Evolutionary conservation across 495 filamentous ascomycete genomes (phyloP).

Genomic region (Lasiosphaeria hispida): DNA sequence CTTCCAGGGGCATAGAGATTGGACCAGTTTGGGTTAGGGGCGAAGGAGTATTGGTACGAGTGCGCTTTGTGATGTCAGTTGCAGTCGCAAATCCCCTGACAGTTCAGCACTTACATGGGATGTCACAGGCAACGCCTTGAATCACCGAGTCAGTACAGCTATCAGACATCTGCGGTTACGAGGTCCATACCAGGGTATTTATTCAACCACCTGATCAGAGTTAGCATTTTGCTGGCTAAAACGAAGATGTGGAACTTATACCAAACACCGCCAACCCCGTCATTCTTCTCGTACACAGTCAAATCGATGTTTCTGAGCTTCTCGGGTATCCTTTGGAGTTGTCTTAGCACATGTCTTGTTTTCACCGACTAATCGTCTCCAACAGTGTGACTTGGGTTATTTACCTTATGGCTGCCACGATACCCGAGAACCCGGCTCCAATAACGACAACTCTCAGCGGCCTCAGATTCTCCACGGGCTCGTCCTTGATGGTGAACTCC

Average conservation of each 20-base stretch:
- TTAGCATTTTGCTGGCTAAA: background rate
- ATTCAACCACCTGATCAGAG: constrained; percentile 36
- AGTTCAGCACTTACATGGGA: constrained; percentile 31
- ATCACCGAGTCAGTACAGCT: constrained; percentile 2
- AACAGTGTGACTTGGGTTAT: background rate
- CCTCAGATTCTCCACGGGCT: constrained; percentile 43
- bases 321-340: constrained; percentile 38
- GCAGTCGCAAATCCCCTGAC: background rate
- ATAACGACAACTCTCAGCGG: constrained; percentile 48
- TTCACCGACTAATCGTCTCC: background rate
- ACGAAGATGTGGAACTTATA: constrained; percentile 10
- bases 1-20: constrained; percentile 62
- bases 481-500: constrained; percentile 37
- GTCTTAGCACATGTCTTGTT: constrained; percentile 19
- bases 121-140: constrained; percentile 43
- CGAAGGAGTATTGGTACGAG: constrained; percentile 66
- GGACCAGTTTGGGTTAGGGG: constrained; percentile 63
- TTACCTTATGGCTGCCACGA: constrained; percentile 40
- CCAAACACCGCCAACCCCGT: constrained; percentile 44
- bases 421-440: constrained; percentile 51
- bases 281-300: constrained; percentile 44
- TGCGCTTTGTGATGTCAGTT: constrained; percentile 29
- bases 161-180: background rate
- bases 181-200: constrained; percentile 39
- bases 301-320: constrained; percentile 42